A percentile compares a stretch with the other conserved stretches of the same genome.
Conservation (phyloP, 1,139 yeast genomes). For the Pichiaceae sp. region DNA sequence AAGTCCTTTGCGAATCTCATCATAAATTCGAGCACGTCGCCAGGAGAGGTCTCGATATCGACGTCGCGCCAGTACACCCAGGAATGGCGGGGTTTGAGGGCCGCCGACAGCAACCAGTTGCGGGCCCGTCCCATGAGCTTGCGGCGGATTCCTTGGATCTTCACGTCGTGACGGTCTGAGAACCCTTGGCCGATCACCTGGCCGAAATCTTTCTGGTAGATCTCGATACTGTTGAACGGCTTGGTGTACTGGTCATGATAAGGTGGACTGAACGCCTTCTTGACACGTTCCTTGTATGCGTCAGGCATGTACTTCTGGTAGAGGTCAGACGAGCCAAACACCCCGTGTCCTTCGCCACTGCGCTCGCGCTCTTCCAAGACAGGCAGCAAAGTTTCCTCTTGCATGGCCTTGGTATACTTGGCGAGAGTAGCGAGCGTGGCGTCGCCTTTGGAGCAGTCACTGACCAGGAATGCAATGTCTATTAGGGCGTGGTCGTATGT, state of each 20-base stretch:
- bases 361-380: conserved; percentile 34
- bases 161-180: conserved; percentile 80
- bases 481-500: conserved; percentile 77
- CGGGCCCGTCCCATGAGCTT: conserved; percentile 87
- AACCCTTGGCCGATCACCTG: conserved; percentile 83
- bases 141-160: conserved; percentile 82
- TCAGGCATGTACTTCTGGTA: conserved; percentile 65
- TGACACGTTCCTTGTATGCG: conserved; percentile 49
- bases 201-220: conserved; percentile 78
- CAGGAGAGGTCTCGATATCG: conserved; percentile 79
- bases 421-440: conserved; percentile 61
- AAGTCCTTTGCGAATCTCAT: conserved; percentile 55
- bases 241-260: conserved; percentile 54
- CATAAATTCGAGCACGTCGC: conserved; percentile 67
- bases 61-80: conserved; percentile 97
- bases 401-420: conserved; percentile 58
- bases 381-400: conserved; percentile 57
- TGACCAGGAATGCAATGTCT: conserved; percentile 77
- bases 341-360: conserved; percentile 22
- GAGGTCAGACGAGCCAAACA: conserved; percentile 49
- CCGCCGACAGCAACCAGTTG: conserved; percentile 74
- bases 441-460: conserved; percentile 76
- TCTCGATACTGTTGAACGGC: conserved; percentile 71
- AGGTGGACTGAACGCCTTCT: conserved; percentile 53
- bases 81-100: conserved; percentile 76